Conservation (phyloP, 495 filamentous ascomycete genomes). For the Daldinia loculata region DNA sequence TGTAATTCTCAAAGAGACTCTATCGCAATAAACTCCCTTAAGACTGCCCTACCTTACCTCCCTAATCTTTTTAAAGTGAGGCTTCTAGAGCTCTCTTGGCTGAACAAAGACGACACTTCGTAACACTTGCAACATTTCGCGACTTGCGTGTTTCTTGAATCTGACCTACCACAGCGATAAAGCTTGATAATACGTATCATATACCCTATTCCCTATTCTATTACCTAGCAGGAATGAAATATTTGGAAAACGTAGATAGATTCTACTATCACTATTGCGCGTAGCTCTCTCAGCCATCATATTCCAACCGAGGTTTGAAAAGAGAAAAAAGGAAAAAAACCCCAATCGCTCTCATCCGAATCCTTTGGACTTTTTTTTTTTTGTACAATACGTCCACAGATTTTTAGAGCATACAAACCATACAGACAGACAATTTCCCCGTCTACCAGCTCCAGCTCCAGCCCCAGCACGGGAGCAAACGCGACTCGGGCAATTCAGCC, state of each 20-base stretch:
- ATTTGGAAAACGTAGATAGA: constrained; percentile 28
- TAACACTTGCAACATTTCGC: constrained; percentile 26
- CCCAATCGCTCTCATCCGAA: constrained; percentile 9
- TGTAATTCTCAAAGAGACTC: constrained; percentile 1
- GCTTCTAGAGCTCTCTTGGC: constrained; percentile 29
- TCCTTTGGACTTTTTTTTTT: background rate
- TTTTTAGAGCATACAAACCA: background rate
- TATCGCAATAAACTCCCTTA: constrained; percentile 31
- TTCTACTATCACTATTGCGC: constrained; percentile 28
- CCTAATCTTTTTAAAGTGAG: constrained; percentile 15
- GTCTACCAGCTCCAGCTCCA: background rate
- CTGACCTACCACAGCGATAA: constrained; percentile 12
- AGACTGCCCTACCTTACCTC: background rate
- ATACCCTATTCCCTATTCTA: background rate
- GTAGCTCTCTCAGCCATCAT: constrained; percentile 30
- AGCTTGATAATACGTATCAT: constrained; percentile 8
- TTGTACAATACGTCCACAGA: constrained; percentile 11
- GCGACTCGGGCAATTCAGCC: constrained; percentile 31
- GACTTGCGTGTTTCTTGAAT: constrained; percentile 33
- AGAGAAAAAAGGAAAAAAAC: constrained; percentile 1
- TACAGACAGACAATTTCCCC: constrained; percentile 8
- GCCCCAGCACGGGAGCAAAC: constrained; percentile 12
- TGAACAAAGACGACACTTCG: constrained; percentile 24
- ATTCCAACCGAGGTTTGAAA: constrained; percentile 31
- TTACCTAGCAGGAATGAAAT: constrained; percentile 27